Percentiles rank a stretch among this genome's conserved stretches.
Conservation (phyloP, 345 rosid species). For the Eucalyptus erythrocorys region DNA sequence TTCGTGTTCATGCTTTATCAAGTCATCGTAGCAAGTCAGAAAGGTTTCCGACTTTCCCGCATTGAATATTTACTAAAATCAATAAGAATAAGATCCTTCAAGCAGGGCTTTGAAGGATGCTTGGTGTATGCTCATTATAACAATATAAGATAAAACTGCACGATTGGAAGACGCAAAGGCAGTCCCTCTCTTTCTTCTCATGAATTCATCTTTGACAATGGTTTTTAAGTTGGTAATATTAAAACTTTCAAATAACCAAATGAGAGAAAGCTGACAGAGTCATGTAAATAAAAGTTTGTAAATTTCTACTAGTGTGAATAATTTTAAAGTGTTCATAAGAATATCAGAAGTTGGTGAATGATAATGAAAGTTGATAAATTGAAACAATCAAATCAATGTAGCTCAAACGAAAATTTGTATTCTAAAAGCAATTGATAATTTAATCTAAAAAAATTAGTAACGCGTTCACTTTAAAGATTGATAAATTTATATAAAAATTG, state of each 20-base stretch:
- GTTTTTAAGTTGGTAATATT: neutral
- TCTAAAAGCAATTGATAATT: neutral
- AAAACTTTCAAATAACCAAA: neutral
- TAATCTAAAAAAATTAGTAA: neutral
- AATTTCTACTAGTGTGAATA: neutral
- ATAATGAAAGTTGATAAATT: neutral
- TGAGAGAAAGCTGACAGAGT: neutral
- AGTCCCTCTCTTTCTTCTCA: neutral
- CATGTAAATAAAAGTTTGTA: neutral
- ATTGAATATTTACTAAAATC: neutral
- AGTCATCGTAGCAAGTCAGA: neutral
- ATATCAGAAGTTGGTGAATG: neutral
- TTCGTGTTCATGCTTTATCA: neutral
- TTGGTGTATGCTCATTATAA: neutral
- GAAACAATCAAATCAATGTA: neutral
- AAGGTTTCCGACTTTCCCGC: neutral
- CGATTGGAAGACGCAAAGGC: neutral
- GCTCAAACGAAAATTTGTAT: neutral
- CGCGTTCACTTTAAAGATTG: neutral
- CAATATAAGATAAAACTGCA: neutral
- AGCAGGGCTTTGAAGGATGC: neutral
- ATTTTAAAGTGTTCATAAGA: neutral
- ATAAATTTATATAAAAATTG: too few species aligned
- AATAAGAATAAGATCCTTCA: neutral
- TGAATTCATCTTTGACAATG: neutral